These are phyloP conservation scores for Bonia amplexicaulis DNA, from an alignment of 176 grass and related monocot species.

Conservation along the genomic window DNA sequence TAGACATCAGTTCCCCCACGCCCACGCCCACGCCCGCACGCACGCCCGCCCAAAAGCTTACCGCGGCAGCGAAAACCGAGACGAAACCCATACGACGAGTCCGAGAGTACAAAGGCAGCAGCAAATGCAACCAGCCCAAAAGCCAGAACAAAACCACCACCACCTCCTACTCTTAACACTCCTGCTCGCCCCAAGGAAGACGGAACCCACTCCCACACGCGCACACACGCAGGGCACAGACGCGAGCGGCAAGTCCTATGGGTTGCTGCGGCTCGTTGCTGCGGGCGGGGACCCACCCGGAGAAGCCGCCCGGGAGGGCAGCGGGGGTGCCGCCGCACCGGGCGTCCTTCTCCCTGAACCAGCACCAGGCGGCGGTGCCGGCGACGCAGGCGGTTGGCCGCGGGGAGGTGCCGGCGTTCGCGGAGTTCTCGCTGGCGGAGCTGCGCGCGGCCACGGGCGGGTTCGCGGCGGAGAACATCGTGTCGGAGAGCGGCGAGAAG, in stretches of 20 bases:
- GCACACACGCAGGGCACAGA: not conserved
- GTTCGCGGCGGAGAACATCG: constrained; percentile 66
- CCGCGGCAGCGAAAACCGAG: constrained; percentile 4
- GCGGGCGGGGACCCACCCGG: constrained; percentile 44
- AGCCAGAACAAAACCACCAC: constrained; percentile 1
- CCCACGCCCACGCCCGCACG: not conserved
- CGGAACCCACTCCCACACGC: not conserved
- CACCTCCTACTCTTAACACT: not conserved
- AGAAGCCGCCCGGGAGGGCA: constrained; percentile 41
- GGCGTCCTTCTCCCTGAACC: constrained; percentile 29
- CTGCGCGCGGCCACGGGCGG: constrained; percentile 67
- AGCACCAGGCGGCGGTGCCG: not conserved
- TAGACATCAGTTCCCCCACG: not conserved
- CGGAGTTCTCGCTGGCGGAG: constrained; percentile 72
- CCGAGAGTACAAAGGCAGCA: not conserved
- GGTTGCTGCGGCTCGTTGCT: constrained; percentile 75
- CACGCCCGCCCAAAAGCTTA: not conserved
- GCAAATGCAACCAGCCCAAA: not conserved
- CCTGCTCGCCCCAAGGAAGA: not conserved
- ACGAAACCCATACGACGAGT: not conserved
- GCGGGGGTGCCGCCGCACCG: constrained; percentile 8
- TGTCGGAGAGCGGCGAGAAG: constrained; percentile 94
- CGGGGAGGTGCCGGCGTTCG: constrained; percentile 41
- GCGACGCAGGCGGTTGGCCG: not conserved
- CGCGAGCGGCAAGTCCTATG: constrained; percentile 34